Evolutionary conservation across 2,329 filamentous ascomycete species (phyloP), one percentile per base, ranked within the genome.

Genomic region (Coniella lustricola): DNA sequence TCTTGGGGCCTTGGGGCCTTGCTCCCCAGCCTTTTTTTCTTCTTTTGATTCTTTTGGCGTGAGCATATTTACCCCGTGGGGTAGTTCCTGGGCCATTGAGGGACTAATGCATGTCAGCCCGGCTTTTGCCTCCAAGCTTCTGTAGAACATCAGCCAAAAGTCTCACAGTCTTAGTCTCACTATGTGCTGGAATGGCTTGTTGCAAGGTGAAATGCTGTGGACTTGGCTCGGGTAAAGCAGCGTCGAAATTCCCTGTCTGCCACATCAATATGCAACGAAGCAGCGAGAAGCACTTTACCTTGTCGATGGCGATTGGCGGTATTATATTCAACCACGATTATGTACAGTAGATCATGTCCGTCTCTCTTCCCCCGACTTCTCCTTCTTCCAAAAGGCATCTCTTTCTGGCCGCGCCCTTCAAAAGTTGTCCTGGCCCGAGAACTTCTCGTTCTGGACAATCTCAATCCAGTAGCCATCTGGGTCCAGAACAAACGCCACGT

Each of bases 401-500:
- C 7, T 22, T 12, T 38, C 16, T 10, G 3, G 14, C 13, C 34
- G 14, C 14, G 2, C n/a, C 9, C 13, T 60, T 74, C 66, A 75
- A 50, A 76, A 76, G 59, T 75, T 77, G 32, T 67, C 63, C 67
- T 77, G 70, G 42, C 70, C 73, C 5, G 68, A 76, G 51, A 86
- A 72, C 46, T 71, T 74, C 68, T 87, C 83, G 59, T 95, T 95
- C 71, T 95, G 88, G 44, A 95, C 74, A 59, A 84, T 63, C 67
- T 85, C 82, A 46, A 89, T 77, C 87, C 86, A 94, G 69, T 94
- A 95, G 42, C 78, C 80, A 67, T 95, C 90, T 0, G 90, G 90
- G 58, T 91, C 91, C 41, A 95, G 73, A 40, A 97, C 70, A 63
- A 97, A 97, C 0, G 93, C 93, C 46, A 97, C 84, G 56, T 93